Evolutionary conservation across 192 early-diverging fungal species (phyloP).

Genomic region (Backusella psychrophila): DNA sequence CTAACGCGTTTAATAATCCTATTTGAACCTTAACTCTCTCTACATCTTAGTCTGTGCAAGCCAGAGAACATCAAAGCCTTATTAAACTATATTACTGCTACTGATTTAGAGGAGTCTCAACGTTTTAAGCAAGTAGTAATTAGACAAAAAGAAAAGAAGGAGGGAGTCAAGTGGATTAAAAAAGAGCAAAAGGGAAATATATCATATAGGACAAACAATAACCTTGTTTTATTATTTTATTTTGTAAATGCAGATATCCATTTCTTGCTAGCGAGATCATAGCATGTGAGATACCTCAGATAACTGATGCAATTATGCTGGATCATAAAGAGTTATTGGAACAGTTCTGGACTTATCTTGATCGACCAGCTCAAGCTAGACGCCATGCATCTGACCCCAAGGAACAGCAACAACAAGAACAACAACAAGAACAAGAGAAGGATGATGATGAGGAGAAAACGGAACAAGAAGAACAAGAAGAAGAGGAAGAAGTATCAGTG

Average conservation of each 20-base stretch:
- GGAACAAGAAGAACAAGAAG: background rate
- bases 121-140: constrained; percentile 64
- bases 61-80: constrained; percentile 74
- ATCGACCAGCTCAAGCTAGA: constrained; percentile 56
- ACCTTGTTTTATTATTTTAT: background rate
- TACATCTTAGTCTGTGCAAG: constrained; percentile 61
- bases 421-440: too few relatives aligned
- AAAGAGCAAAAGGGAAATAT: background rate
- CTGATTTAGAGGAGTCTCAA: constrained; percentile 81
- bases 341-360: constrained; percentile 85
- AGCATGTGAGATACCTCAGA: constrained; percentile 75
- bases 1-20: background rate
- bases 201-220: background rate
- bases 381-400: background rate
- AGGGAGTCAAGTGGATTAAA: background rate
- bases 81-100: constrained; percentile 79
- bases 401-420: background rate
- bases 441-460: too few relatives aligned
- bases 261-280: constrained; percentile 78
- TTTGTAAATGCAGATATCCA: constrained; percentile 63
- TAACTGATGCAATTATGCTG: constrained; percentile 70
- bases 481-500: background rate
- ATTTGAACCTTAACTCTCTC: background rate
- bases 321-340: constrained; percentile 71
- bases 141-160: background rate